phyloP scores from a whole-genome alignment of 129 eudicot species.

The Chrysanthemum lavandulifolium region DNA sequence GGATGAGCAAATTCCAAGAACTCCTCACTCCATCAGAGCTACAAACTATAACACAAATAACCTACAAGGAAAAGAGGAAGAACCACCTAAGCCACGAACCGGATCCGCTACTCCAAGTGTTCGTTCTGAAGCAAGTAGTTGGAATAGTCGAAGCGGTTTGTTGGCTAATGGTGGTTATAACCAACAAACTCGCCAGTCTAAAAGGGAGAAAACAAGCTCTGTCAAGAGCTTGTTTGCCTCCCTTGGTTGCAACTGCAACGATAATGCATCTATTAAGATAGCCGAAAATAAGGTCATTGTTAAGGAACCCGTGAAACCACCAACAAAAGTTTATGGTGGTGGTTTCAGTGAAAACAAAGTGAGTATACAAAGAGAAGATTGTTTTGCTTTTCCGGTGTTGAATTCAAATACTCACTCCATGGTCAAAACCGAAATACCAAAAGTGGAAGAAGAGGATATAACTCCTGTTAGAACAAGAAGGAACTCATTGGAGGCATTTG shows the following conservation, averaged over 20 bases:
- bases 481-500: constrained; percentile 44
- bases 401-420: constrained; percentile 11
- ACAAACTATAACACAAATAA: constrained; percentile 19
- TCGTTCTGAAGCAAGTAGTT: constrained; percentile 66
- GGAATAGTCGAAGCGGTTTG: constrained; percentile 60
- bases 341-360: constrained; percentile 10
- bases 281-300: constrained; percentile 28
- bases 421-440: constrained; percentile 15
- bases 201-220: constrained; percentile 28
- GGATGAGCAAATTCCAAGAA: constrained; percentile 36
- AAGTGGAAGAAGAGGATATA: constrained; percentile 23
- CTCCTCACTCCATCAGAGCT: constrained; percentile 19
- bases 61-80: constrained; percentile 14
- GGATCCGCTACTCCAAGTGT: constrained; percentile 48
- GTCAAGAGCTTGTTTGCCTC: constrained; percentile 38
- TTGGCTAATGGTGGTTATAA: constrained; percentile 23
- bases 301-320: constrained; percentile 13
- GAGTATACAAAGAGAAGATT: constrained; percentile 25
- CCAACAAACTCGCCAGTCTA: constrained; percentile 22
- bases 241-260: constrained; percentile 54
- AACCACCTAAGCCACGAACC: constrained; percentile 21
- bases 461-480: constrained; percentile 21
- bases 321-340: constrained; percentile 3
- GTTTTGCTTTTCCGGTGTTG: constrained; percentile 28
- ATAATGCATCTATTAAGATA: constrained; percentile 45